phyloP scores from a whole-genome alignment of 306 rosid genomes.

The Alnus rubra region DNA sequence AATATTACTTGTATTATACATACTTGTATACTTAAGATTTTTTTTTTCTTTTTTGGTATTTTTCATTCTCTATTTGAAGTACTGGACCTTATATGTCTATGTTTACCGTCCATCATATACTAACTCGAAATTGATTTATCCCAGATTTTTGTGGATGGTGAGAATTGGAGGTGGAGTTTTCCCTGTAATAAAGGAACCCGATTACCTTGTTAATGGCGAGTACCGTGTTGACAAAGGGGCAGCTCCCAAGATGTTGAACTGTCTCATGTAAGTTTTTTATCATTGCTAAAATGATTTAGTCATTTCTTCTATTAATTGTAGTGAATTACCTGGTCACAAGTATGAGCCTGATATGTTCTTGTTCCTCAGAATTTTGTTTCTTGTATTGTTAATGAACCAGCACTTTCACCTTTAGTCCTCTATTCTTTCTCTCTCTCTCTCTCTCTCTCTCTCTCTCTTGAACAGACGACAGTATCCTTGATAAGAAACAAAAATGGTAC shows the following conservation, averaged over 20 bases:
- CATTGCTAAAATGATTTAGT: neutral
- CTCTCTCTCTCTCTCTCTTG: neutral
- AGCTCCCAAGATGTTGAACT: slow-evolving; percentile 98
- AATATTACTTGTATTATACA: neutral
- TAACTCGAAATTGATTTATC: slow-evolving; percentile 23
- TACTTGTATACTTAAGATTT: neutral
- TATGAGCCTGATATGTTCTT: neutral
- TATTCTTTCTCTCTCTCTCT: neutral
- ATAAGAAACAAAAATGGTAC: neutral
- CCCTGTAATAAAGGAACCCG: slow-evolving; percentile 98
- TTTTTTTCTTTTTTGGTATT: too few species aligned
- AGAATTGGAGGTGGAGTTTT: slow-evolving; percentile 98
- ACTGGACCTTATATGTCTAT: neutral
- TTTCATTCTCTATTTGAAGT: slow-evolving; percentile 5
- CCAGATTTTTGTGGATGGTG: slow-evolving; percentile 98
- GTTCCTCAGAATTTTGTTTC: neutral
- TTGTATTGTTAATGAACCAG: neutral
- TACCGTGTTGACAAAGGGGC: slow-evolving; percentile 99
- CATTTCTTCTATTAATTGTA: neutral
- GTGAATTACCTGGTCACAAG: neutral
- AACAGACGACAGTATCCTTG: neutral
- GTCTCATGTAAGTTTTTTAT: slow-evolving; percentile 84
- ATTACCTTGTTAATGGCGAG: slow-evolving; percentile 96
- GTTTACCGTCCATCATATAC: neutral
- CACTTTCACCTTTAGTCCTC: neutral